Evolutionary conservation across 768 basidiomycete species (phyloP).

Genomic region (Boletus rex-veris): DNA sequence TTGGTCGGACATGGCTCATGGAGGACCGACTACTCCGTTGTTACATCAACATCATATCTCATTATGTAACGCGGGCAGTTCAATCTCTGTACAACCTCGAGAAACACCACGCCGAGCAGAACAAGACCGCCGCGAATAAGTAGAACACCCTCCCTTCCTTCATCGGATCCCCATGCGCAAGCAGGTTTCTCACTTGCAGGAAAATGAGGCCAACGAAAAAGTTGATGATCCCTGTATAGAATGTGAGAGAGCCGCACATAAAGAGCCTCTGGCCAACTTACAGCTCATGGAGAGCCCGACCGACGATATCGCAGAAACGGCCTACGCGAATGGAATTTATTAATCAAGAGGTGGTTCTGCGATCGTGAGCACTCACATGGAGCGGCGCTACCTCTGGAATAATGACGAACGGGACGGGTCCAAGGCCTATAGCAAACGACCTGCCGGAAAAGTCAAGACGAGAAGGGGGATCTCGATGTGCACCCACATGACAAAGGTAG

Average conservation of each 20-base stretch:
- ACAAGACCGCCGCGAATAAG: conserved; percentile 65
- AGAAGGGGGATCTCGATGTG: background rate
- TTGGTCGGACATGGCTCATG: conserved; percentile 34
- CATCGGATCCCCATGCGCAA: conserved; percentile 54
- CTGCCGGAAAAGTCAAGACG: conserved; percentile 33
- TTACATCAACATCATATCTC: background rate
- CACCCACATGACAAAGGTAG: conserved; percentile 76
- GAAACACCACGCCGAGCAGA: conserved; percentile 23
- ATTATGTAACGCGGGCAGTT: conserved; percentile 23
- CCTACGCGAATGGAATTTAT: conserved; percentile 37
- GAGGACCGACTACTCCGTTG: background rate
- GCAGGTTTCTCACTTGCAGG: conserved; percentile 73
- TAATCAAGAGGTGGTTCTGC: background rate
- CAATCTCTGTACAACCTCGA: conserved; percentile 26
- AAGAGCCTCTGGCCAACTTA: conserved; percentile 31
- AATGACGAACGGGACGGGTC: conserved; percentile 91
- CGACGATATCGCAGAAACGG: conserved; percentile 78
- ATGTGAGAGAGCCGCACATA: background rate
- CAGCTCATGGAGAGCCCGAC: conserved; percentile 71
- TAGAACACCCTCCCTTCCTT: conserved; percentile 91
- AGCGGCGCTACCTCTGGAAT: conserved; percentile 85
- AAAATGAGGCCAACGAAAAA: conserved; percentile 84
- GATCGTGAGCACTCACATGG: conserved; percentile 47
- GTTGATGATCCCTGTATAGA: conserved; percentile 68
- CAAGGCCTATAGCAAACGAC: conserved; percentile 86